Evolutionary conservation across 2,329 filamentous ascomycete species (phyloP).

Genomic region (Cladosporium oxysporum): DNA sequence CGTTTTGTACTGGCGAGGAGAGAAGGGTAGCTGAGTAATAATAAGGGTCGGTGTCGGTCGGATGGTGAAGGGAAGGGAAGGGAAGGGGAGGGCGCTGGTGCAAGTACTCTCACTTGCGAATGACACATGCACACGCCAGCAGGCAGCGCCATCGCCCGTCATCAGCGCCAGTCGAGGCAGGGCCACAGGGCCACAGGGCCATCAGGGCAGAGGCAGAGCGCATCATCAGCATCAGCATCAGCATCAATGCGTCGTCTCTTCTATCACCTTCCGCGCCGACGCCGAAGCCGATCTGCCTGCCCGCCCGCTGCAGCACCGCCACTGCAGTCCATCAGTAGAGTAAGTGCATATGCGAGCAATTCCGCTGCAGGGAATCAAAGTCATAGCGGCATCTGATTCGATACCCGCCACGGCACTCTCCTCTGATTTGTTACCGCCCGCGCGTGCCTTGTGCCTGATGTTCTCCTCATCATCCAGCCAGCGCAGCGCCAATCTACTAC

Average conservation of each 20-base stretch:
- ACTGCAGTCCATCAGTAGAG: neutral
- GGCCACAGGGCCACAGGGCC: neutral
- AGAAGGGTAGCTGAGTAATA: conserved; percentile 13
- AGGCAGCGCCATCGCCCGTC: neutral
- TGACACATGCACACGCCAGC: neutral
- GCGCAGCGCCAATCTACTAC: neutral
- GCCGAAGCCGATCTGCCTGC: neutral
- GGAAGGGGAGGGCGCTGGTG: neutral
- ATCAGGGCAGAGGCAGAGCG: neutral
- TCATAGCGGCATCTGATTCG: neutral
- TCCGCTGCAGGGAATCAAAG: neutral
- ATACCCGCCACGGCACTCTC: neutral
- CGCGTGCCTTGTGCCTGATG: conserved; percentile 4
- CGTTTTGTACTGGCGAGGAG: conserved; percentile 4
- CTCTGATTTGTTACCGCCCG: neutral
- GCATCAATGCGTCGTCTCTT: conserved; percentile 3
- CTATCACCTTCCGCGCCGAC: conserved; percentile 7
- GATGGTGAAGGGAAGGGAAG: conserved; percentile 3
- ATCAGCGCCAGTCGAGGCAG: neutral
- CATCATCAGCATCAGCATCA: neutral
- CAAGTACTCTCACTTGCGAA: neutral
- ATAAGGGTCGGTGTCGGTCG: conserved; percentile 8
- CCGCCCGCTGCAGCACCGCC: neutral
- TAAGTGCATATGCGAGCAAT: neutral
- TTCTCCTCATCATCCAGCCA: neutral